Percentiles rank a stretch among this genome's conserved stretches.
phyloP scores from a whole-genome alignment of 768 basidiomycete species.

The Leccinum boreale region DNA sequence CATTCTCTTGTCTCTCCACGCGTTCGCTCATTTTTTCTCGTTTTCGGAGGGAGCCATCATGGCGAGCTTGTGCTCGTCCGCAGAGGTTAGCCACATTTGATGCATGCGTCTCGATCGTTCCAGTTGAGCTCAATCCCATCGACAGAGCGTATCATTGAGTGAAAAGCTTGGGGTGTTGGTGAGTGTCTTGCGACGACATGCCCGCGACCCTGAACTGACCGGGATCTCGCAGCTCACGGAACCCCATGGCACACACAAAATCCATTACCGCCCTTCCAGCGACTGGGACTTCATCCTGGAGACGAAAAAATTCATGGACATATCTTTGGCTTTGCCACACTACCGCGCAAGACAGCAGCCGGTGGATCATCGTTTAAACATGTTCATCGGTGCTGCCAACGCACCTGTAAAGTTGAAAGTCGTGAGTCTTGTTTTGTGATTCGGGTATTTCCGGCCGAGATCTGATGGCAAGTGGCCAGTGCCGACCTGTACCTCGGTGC shows the following conservation, averaged over 20 bases:
- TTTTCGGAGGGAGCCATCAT: conserved; percentile 13
- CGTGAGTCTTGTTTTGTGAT: conserved; percentile 44
- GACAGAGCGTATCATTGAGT: conserved; percentile 23
- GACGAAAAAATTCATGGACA: conserved; percentile 50
- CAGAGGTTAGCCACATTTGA: conserved; percentile 24
- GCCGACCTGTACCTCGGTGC: conserved; percentile 50
- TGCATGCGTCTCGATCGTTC: not conserved
- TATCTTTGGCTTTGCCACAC: conserved; percentile 71
- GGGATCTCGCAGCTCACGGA: conserved; percentile 23
- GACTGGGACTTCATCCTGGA: conserved; percentile 70
- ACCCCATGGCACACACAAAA: conserved; percentile 52
- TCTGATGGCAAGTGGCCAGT: conserved; percentile 36
- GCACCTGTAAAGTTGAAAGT: conserved; percentile 67
- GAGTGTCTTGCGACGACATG: not conserved
- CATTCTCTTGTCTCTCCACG: not conserved
- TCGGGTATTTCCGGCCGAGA: not conserved
- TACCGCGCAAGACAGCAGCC: conserved; percentile 77
- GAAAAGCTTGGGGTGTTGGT: conserved; percentile 20
- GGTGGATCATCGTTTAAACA: conserved; percentile 64
- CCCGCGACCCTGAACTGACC: not conserved
- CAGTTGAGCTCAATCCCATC: conserved; percentile 1
- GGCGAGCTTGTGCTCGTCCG: conserved; percentile 25
- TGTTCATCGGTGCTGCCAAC: conserved; percentile 55
- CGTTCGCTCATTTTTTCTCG: not conserved
- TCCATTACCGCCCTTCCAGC: conserved; percentile 58